These are phyloP conservation scores for Cercospora nicotianae DNA, from an alignment of 2,329 filamentous ascomycete genomes.

Conservation along the genomic window DNA sequence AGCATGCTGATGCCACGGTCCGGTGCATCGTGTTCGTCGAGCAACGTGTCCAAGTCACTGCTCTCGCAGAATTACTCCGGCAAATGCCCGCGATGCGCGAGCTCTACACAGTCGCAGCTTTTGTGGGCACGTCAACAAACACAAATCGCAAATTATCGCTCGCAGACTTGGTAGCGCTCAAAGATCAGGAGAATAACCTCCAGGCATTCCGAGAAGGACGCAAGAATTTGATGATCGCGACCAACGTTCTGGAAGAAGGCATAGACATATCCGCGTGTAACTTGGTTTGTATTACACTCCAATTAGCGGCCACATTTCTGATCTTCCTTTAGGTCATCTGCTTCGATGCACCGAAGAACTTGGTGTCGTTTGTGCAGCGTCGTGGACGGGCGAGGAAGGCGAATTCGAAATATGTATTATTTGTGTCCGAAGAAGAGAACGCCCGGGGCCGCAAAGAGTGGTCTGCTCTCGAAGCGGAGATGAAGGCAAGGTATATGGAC, in stretches of 20 bases:
- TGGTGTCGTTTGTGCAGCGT: slow-evolving; percentile 66
- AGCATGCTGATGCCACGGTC: slow-evolving; percentile 38
- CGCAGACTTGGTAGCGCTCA: slow-evolving; percentile 50
- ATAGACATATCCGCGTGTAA: slow-evolving; percentile 65
- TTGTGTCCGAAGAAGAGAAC: slow-evolving; percentile 46
- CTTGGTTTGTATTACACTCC: slow-evolving; percentile 40
- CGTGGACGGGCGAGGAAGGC: slow-evolving; percentile 62
- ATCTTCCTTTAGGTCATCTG: slow-evolving; percentile 50
- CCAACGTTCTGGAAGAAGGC: slow-evolving; percentile 61
- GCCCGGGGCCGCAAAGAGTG: slow-evolving; percentile 53
- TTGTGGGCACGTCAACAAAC: slow-evolving; percentile 54
- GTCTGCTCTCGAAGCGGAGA: slow-evolving; percentile 67
- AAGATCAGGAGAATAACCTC: slow-evolving; percentile 53
- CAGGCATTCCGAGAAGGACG: slow-evolving; percentile 54
- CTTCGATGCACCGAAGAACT: slow-evolving; percentile 61
- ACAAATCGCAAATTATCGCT: slow-evolving; percentile 49
- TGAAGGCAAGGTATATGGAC: slow-evolving; percentile 69
- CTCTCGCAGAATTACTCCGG: slow-evolving; percentile 38
- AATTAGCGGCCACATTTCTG: background rate
- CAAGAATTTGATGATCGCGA: slow-evolving; percentile 60
- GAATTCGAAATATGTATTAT: slow-evolving; percentile 54
- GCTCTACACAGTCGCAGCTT: slow-evolving; percentile 48
- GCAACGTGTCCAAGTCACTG: slow-evolving; percentile 45
- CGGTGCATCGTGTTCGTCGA: slow-evolving; percentile 51
- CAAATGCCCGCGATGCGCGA: slow-evolving; percentile 32